Evolutionary conservation across 1,284 basidiomycete genomes (phyloP).

Genomic region (Heterobasidion occidentale): DNA sequence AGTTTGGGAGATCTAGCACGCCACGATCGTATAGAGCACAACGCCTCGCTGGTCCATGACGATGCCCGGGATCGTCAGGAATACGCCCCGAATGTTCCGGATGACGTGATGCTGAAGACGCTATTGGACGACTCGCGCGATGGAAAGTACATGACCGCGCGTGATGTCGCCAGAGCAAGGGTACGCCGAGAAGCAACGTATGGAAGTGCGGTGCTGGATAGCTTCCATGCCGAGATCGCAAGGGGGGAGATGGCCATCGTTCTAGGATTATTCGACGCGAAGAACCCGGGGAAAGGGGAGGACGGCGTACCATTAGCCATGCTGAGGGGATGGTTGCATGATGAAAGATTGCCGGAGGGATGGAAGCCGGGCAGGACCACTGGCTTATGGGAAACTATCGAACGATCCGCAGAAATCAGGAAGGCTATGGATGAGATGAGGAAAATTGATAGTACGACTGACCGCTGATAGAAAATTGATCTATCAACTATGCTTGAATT

Average conservation of each 20-base stretch:
- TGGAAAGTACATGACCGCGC: constrained; percentile 15
- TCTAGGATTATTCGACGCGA: constrained; percentile 18
- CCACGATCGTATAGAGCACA: constrained; percentile 27
- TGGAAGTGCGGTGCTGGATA: constrained; percentile 13
- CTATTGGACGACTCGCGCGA: constrained; percentile 15
- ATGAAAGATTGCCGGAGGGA: constrained; percentile 43
- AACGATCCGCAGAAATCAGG: constrained; percentile 18
- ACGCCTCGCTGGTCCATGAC: constrained; percentile 24
- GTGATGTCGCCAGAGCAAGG: constrained; percentile 20
- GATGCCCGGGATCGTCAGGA: constrained; percentile 17
- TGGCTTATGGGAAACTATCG: constrained; percentile 31
- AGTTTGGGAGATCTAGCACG: constrained; percentile 21
- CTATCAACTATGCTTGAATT: no score
- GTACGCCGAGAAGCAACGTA: constrained; percentile 16
- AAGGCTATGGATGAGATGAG: constrained; percentile 19
- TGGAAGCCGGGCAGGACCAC: constrained; percentile 42
- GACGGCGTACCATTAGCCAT: constrained; percentile 35
- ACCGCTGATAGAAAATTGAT: no score
- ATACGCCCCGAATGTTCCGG: constrained; percentile 18
- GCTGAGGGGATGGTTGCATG: constrained; percentile 37
- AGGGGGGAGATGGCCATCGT: constrained; percentile 26
- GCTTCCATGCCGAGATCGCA: constrained; percentile 22
- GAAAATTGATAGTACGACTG: not conserved
- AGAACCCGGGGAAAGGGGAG: constrained; percentile 2
- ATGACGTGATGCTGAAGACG: constrained; percentile 13